Evolutionary conservation across 371 early-diverging fungal genomes (phyloP).

Genomic region (Haplosporangium sp.): DNA sequence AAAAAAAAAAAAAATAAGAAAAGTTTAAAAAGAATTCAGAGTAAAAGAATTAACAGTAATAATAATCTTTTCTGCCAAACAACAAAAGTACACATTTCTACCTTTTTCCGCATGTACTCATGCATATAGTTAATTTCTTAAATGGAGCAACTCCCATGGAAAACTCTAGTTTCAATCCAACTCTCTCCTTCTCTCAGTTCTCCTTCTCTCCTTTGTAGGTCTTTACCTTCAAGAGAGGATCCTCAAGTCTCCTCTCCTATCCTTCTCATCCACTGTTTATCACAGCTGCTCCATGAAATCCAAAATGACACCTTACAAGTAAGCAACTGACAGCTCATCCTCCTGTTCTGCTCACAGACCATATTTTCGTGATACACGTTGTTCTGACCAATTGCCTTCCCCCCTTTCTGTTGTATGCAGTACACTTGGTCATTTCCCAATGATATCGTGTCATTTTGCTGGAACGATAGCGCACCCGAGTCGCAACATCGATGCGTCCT

Average conservation of each 20-base stretch:
- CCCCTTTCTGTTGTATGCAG: background rate
- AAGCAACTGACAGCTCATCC: background rate
- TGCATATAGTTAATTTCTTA: background rate
- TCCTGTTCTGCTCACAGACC: background rate
- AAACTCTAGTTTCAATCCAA: slow-evolving; percentile 1
- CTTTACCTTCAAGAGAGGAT: background rate
- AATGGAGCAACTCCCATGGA: slow-evolving; percentile 10
- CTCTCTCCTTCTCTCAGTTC: background rate
- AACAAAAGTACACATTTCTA: no score
- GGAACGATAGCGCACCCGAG: slow-evolving; percentile 1
- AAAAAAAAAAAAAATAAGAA: background rate
- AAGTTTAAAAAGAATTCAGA: background rate
- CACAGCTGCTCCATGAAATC: slow-evolving; percentile 21
- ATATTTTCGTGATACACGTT: background rate
- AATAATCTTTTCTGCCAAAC: no score
- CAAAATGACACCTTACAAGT: slow-evolving; percentile 12
- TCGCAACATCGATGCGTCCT: slow-evolving; percentile 1
- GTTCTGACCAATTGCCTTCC: background rate
- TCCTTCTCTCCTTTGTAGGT: background rate
- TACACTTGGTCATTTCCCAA: slow-evolving; percentile 29
- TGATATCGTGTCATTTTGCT: slow-evolving; percentile 29
- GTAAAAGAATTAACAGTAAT: no score
- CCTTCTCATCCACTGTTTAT: slow-evolving; percentile 15
- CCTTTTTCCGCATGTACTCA: background rate
- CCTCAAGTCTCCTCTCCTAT: slow-evolving; percentile 4